Conservation (phyloP, 1,284 basidiomycete genomes). For the Porogramme epimiltina region DNA sequence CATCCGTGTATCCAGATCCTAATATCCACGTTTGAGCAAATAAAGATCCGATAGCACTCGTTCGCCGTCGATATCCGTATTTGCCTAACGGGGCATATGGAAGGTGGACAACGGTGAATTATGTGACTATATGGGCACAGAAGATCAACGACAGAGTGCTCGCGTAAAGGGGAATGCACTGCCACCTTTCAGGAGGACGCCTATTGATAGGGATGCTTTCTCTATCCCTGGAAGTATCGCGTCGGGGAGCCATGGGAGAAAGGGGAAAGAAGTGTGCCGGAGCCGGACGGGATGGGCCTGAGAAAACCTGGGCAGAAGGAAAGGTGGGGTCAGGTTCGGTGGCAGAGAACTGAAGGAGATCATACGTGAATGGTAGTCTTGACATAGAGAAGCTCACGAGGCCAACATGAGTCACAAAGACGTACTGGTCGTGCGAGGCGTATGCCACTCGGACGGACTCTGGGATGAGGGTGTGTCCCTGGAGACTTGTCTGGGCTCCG, state of each 20-base stretch:
- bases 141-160: conserved; percentile 2
- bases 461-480: not conserved
- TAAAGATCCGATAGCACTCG: too few species aligned
- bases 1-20: too few species aligned
- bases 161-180: conserved; percentile 6
- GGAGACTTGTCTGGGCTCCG: not conserved
- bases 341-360: conserved; percentile 18
- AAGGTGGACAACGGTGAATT: too few species aligned
- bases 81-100: too few species aligned
- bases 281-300: conserved; percentile 3
- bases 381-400: conserved; percentile 16
- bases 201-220: conserved; percentile 1
- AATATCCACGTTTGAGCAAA: not conserved
- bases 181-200: conserved; percentile 8
- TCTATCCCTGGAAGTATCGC: conserved; percentile 6
- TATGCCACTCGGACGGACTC: not conserved
- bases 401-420: conserved; percentile 1
- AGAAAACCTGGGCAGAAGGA: conserved; percentile 1
- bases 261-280: not conserved
- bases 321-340: conserved; percentile 7
- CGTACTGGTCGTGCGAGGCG: conserved; percentile 13
- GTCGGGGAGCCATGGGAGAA: conserved; percentile 4
- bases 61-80: too few species aligned
- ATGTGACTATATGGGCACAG: not conserved
- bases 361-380: conserved; percentile 16